These are phyloP conservation scores for Neoascochyta sp. DNA, from an alignment of 2,329 filamentous ascomycete genomes.

Conservation along the genomic window DNA sequence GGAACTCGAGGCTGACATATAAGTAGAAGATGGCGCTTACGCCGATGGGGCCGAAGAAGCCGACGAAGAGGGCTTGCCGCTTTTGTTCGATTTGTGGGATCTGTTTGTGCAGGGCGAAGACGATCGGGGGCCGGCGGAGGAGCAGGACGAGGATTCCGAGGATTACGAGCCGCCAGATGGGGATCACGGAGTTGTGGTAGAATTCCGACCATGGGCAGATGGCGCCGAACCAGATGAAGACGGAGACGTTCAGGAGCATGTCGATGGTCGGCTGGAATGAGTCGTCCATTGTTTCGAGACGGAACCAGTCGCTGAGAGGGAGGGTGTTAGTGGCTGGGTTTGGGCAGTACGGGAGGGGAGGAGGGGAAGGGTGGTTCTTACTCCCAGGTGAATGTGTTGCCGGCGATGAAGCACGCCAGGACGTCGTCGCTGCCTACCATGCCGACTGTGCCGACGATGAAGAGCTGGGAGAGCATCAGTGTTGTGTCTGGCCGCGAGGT, in stretches of 20 bases:
- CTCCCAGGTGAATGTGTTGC: conserved; percentile 88
- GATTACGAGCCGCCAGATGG: conserved; percentile 67
- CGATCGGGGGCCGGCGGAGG: conserved; percentile 71
- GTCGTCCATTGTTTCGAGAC: conserved; percentile 82
- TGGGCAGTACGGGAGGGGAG: neutral
- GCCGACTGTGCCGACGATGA: conserved; percentile 81
- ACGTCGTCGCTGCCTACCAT: conserved; percentile 87
- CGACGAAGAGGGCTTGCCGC: conserved; percentile 77
- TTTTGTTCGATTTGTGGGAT: conserved; percentile 75
- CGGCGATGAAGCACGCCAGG: conserved; percentile 86
- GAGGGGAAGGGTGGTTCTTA: conserved; percentile 29
- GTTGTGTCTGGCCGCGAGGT: too few relatives aligned
- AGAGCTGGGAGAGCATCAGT: too few relatives aligned
- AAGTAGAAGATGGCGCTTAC: conserved; percentile 89
- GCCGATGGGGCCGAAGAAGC: conserved; percentile 90
- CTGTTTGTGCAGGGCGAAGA: conserved; percentile 67
- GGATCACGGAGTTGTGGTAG: conserved; percentile 62
- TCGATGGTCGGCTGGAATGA: conserved; percentile 92
- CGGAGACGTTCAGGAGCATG: conserved; percentile 83
- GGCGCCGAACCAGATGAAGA: conserved; percentile 76
- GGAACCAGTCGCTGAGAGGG: conserved; percentile 70
- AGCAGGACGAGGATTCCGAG: conserved; percentile 74
- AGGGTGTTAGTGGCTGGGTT: conserved; percentile 8
- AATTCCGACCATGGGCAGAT: conserved; percentile 78
- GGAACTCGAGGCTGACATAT: conserved; percentile 74